Evolutionary conservation across 1,139 yeast genomes (phyloP).

Genomic region (Hemisphaericaspora xylofermentans): DNA sequence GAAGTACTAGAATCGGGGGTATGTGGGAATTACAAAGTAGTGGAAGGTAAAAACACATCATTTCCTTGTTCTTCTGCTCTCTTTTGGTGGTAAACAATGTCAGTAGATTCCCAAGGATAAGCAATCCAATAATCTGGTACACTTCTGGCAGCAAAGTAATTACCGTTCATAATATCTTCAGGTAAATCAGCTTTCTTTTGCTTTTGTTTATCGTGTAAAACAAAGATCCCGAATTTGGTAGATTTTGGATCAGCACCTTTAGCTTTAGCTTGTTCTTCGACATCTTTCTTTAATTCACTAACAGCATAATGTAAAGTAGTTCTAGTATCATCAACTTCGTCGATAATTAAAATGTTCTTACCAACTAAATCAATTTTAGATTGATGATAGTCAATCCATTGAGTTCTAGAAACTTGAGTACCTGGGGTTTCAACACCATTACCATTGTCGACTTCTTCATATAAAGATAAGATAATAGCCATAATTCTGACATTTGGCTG

Average conservation of each 20-base stretch:
- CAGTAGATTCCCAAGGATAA: constrained; percentile 94
- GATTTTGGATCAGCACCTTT: constrained; percentile 48
- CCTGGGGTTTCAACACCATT: constrained; percentile 67
- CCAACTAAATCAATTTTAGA: constrained; percentile 68
- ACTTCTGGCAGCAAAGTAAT: constrained; percentile 87
- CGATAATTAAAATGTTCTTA: constrained; percentile 79
- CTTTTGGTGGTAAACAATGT: constrained; percentile 83
- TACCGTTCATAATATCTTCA: constrained; percentile 60
- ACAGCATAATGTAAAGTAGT: constrained; percentile 92
- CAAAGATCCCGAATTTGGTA: constrained; percentile 86
- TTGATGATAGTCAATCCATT: constrained; percentile 88
- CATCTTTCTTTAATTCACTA: constrained; percentile 82
- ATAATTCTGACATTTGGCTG: constrained; percentile 87
- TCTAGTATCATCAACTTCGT: constrained; percentile 95
- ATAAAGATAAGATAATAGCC: constrained; percentile 88
- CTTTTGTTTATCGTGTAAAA: constrained; percentile 89
- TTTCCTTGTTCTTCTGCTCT: constrained; percentile 75
- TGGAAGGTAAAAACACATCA: constrained; percentile 47
- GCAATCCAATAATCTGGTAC: constrained; percentile 96
- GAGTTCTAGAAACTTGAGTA: constrained; percentile 85
- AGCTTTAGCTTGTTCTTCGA: constrained; percentile 53
- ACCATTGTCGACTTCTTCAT: constrained; percentile 70
- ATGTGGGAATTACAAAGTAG: constrained; percentile 16
- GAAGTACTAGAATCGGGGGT: neutral
- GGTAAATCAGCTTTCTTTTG: constrained; percentile 82